phyloP scores from a whole-genome alignment of 129 eudicot species.

The Arctium minus region DNA sequence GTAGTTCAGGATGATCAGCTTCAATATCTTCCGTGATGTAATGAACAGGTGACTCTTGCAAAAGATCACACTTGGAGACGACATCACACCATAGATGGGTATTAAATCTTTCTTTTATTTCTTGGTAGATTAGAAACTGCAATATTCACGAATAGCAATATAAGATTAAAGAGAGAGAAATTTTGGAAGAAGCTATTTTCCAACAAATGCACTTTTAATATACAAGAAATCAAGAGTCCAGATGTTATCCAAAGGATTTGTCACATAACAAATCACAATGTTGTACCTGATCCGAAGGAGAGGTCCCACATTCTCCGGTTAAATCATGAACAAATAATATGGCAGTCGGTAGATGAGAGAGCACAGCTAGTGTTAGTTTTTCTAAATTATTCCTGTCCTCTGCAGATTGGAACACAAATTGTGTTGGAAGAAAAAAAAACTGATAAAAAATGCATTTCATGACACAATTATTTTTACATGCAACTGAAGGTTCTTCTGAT shows the following conservation, averaged over 20 bases:
- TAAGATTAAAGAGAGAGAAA: not conserved
- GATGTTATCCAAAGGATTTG: not conserved
- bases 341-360: constrained; percentile 88
- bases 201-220: not conserved
- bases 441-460: not conserved
- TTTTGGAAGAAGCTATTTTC: not conserved
- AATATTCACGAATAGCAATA: constrained; percentile 7
- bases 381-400: constrained; percentile 95
- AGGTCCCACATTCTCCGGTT: constrained; percentile 96
- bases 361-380: constrained; percentile 90
- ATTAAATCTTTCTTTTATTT: constrained; percentile 66
- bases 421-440: not conserved
- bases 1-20: constrained; percentile 52
- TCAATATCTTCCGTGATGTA: constrained; percentile 58
- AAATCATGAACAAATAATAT: constrained; percentile 88
- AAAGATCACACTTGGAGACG: constrained; percentile 85
- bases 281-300: constrained; percentile 91
- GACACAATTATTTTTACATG: not conserved
- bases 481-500: not conserved
- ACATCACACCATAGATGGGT: constrained; percentile 95
- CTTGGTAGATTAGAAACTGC: constrained; percentile 82
- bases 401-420: constrained; percentile 37
- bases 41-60: constrained; percentile 62
- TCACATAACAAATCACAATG: not conserved
- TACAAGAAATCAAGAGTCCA: not conserved